phyloP scores from a whole-genome alignment of 371 early-diverging fungal genomes.

The Mortierella sp. region DNA sequence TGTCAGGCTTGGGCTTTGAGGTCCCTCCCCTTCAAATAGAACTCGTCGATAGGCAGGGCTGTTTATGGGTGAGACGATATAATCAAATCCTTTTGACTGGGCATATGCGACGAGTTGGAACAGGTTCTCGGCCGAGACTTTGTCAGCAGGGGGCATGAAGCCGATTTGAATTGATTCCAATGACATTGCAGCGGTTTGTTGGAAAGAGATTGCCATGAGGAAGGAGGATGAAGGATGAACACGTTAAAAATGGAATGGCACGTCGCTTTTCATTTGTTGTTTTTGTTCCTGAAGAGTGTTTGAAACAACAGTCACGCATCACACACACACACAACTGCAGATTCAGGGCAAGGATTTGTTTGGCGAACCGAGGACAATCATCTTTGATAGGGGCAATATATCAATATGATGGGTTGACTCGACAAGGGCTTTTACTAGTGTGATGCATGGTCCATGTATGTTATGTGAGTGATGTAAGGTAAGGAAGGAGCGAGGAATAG shows the following conservation, averaged over 20 bases:
- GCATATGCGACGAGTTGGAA: constrained; percentile 60
- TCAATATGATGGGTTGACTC: too few species aligned
- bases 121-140: constrained; percentile 55
- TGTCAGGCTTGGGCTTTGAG: constrained; percentile 23
- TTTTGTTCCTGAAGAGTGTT: neutral
- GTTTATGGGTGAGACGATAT: constrained; percentile 70
- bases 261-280: neutral
- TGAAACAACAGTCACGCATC: too few species aligned
- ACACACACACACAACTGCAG: too few species aligned
- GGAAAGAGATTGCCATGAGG: constrained; percentile 43
- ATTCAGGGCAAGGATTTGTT: too few species aligned
- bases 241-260: neutral
- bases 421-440: too few species aligned
- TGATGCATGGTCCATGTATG: too few species aligned
- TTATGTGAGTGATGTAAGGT: too few species aligned
- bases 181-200: constrained; percentile 24
- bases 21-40: constrained; percentile 47
- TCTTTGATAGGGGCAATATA: too few species aligned
- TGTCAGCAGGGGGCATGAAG: constrained; percentile 41
- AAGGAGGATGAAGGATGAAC: neutral
- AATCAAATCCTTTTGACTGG: constrained; percentile 68
- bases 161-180: constrained; percentile 38
- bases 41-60: constrained; percentile 66
- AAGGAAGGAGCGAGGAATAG: neutral
- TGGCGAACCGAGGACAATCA: too few species aligned